These are phyloP conservation scores for Cercospora zeina DNA, from an alignment of 2,329 filamentous ascomycete species.

Conservation along the genomic window DNA sequence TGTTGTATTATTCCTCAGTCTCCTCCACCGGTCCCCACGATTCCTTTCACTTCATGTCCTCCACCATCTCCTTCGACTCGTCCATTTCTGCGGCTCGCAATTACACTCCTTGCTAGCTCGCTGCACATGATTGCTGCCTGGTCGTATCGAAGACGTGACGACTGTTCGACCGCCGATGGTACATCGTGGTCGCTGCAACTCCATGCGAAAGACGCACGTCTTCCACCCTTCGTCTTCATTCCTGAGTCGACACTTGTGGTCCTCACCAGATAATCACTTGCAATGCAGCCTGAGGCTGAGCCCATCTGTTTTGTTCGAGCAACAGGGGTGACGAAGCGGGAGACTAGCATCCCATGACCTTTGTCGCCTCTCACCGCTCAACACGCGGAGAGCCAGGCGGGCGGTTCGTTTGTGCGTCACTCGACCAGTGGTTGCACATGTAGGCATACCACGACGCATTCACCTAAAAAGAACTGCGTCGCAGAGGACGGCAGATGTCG, in stretches of 20 bases:
- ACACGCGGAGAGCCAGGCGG: not conserved
- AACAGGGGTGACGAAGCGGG: not conserved
- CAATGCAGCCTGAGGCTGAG: not conserved
- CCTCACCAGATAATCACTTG: not conserved
- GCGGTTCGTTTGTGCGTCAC: not conserved
- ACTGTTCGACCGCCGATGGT: not conserved
- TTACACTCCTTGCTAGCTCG: not conserved
- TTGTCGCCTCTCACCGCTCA: not conserved
- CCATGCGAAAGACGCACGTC: not conserved
- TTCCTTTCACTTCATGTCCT: not conserved
- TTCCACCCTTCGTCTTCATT: not conserved
- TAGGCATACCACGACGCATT: not conserved
- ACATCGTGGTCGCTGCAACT: not conserved
- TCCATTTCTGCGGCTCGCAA: not conserved
- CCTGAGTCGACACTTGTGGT: not conserved
- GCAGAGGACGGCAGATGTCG: not conserved
- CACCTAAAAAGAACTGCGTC: not conserved
- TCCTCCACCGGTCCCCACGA: not conserved
- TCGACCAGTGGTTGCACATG: not conserved
- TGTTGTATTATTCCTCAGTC: not conserved
- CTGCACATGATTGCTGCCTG: not conserved
- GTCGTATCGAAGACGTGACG: not conserved
- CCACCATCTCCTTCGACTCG: not conserved
- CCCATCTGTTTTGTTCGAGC: not conserved
- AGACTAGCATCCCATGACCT: not conserved